A percentile compares a stretch with the other conserved stretches of the same genome.
phyloP scores from a whole-genome alignment of 805 yeast genomes.

The Zygosaccharomyces pseudorouxii region DNA sequence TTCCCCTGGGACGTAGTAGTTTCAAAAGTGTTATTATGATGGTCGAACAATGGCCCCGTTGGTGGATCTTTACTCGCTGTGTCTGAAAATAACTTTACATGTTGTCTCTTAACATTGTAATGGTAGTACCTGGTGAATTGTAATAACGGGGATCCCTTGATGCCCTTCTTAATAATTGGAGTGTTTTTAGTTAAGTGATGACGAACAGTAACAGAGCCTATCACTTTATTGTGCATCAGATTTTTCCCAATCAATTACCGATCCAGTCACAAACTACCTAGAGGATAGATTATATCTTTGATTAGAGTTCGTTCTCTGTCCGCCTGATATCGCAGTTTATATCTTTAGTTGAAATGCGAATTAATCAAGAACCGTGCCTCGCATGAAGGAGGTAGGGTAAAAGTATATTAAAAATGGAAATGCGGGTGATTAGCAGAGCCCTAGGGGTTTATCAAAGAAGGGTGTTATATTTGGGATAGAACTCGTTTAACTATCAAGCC shows the following conservation, averaged over 20 bases:
- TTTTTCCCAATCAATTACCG: conserved; percentile 3
- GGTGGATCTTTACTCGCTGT: conserved; percentile 11
- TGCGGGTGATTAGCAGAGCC: neutral
- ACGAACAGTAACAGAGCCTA: conserved; percentile 6
- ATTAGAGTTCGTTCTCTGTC: neutral
- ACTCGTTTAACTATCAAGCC: neutral
- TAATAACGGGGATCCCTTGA: conserved; percentile 3
- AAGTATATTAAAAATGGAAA: neutral
- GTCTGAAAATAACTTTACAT: conserved; percentile 15
- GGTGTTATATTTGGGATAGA: neutral
- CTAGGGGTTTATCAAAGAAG: neutral
- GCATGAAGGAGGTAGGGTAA: neutral
- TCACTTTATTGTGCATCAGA: conserved; percentile 7
- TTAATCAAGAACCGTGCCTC: neutral
- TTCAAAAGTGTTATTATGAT: conserved; percentile 26
- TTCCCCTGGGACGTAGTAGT: conserved; percentile 25
- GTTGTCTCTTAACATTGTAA: conserved; percentile 11
- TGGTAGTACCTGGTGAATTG: conserved; percentile 4
- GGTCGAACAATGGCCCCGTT: conserved; percentile 23
- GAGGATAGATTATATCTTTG: neutral
- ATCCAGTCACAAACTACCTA: neutral
- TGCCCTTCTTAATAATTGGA: conserved; percentile 4
- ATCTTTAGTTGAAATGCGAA: neutral
- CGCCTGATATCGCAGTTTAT: neutral
- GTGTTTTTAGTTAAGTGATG: conserved; percentile 5